Evolutionary conservation across 2,329 filamentous ascomycete species (phyloP).

Genomic region (Alternaria brassicae): DNA sequence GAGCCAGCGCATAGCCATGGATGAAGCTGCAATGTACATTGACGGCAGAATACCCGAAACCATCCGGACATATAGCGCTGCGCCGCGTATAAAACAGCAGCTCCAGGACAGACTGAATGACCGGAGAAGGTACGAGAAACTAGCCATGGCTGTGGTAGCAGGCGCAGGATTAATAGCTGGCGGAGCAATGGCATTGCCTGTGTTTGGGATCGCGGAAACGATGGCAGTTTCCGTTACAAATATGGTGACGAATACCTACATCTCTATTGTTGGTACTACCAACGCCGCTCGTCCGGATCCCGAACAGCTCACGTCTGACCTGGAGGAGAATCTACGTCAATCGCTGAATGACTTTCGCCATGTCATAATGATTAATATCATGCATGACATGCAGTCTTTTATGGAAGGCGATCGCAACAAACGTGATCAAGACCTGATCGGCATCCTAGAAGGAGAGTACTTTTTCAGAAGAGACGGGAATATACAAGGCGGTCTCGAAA

Average conservation of each 20-base stretch:
- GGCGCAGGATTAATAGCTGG: background rate
- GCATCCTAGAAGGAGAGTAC: background rate
- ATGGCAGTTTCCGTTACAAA: background rate
- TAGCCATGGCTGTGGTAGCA: background rate
- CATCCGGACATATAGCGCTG: background rate
- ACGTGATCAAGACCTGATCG: background rate
- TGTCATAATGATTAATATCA: background rate
- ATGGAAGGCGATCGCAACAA: background rate
- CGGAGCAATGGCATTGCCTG: background rate
- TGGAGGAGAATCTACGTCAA: background rate
- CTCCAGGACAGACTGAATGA: background rate
- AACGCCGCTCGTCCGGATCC: background rate
- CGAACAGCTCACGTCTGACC: background rate
- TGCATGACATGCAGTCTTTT: background rate
- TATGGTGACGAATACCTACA: background rate
- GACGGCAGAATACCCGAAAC: background rate
- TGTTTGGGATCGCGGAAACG: background rate
- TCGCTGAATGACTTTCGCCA: background rate
- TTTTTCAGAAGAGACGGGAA: background rate
- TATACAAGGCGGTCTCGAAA: background rate
- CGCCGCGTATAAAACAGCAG: background rate
- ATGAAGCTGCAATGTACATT: background rate
- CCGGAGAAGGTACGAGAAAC: background rate
- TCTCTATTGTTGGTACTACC: background rate
- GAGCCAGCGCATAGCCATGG: background rate